A percentile compares a stretch with the other conserved stretches of the same genome.
phyloP scores from a whole-genome alignment of 2,329 filamentous ascomycete species.

The Phyllosticta citrichinensis region DNA sequence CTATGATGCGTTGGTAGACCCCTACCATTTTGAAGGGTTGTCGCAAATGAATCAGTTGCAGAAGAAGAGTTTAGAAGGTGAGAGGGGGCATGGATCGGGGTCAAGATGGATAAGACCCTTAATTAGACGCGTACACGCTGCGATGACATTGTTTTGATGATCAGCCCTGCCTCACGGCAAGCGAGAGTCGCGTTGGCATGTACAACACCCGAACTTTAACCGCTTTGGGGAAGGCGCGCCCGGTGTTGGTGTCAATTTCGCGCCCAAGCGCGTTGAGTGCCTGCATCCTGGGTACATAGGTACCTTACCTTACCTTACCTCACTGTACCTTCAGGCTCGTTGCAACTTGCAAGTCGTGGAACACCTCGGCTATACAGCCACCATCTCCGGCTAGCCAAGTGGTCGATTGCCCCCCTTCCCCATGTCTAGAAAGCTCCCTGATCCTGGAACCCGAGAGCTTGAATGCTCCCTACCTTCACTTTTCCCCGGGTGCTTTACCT shows the following conservation, averaged over 20 bases:
- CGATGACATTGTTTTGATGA: neutral
- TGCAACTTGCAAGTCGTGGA: no score
- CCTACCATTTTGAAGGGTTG: neutral
- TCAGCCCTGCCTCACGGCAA: neutral
- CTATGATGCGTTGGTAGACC: neutral
- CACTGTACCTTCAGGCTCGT: no score
- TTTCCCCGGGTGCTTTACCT: no score
- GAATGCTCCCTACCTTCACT: no score
- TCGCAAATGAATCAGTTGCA: neutral
- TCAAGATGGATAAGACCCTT: neutral
- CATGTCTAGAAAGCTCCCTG: no score
- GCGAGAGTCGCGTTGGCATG: neutral
- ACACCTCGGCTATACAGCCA: no score
- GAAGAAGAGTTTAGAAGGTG: neutral
- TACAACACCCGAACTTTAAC: slow-evolving; percentile 6
- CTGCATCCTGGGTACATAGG: neutral
- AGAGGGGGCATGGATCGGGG: neutral
- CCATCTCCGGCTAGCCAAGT: no score
- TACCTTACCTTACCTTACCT: no score
- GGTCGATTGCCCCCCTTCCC: no score
- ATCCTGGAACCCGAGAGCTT: no score
- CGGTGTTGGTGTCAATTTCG: neutral
- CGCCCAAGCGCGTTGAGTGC: neutral
- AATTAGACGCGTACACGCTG: neutral
- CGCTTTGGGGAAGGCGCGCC: slow-evolving; percentile 3